Evolutionary conservation across 805 yeast species (phyloP).

Genomic region (Nakazawaea holstii): DNA sequence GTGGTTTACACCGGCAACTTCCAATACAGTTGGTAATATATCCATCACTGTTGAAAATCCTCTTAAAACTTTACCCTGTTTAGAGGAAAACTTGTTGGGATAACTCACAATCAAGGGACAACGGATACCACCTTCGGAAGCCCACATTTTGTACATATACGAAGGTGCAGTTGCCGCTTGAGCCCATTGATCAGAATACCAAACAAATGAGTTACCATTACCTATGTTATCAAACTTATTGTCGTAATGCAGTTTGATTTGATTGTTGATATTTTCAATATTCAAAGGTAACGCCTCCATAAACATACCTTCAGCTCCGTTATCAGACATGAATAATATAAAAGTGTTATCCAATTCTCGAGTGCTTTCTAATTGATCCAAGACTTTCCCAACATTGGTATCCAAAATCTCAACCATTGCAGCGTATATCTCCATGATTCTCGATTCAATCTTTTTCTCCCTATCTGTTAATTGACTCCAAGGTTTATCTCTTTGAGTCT

Average conservation of each 20-base stretch:
- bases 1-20: conserved; percentile 38
- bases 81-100: conserved; percentile 26
- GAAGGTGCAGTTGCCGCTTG: conserved; percentile 58
- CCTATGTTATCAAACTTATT: conserved; percentile 45
- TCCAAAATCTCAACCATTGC: conserved; percentile 59
- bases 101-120: conserved; percentile 47
- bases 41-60: conserved; percentile 56
- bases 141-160: conserved; percentile 50
- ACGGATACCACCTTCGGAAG: conserved; percentile 56
- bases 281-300: conserved; percentile 49
- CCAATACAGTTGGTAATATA: conserved; percentile 50
- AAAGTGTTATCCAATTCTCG: conserved; percentile 50
- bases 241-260: conserved; percentile 31
- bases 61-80: conserved; percentile 26
- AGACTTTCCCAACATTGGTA: conserved; percentile 42
- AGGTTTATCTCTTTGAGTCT: conserved; percentile 32
- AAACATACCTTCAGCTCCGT: conserved; percentile 60
- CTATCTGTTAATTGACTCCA: conserved; percentile 38
- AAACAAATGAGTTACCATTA: conserved; percentile 38
- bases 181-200: conserved; percentile 56
- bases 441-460: conserved; percentile 31
- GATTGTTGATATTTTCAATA: conserved; percentile 20
- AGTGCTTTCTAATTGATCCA: conserved; percentile 32
- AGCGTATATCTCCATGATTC: conserved; percentile 54
- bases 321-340: conserved; percentile 56